Conservation (phyloP, 2,329 filamentous ascomycete genomes). For the Trichophyton schoenleinii region DNA sequence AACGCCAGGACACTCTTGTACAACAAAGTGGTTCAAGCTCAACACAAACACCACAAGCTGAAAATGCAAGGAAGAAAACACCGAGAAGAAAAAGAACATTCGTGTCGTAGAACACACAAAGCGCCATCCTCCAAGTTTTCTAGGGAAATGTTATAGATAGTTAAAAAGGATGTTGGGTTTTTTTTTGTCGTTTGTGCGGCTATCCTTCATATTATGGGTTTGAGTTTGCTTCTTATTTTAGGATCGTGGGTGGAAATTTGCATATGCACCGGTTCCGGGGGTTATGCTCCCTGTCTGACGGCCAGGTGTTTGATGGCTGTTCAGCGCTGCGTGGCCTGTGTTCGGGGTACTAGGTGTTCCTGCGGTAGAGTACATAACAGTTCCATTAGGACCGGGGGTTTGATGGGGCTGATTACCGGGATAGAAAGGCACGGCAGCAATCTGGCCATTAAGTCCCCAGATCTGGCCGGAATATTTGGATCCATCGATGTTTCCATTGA, state of each 20-base stretch:
- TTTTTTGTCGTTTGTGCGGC: neutral
- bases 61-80: constrained; percentile 2
- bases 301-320: constrained; percentile 30
- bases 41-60: neutral
- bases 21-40: neutral
- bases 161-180: neutral
- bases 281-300: constrained; percentile 51
- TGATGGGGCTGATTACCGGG: constrained; percentile 29
- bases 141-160: neutral
- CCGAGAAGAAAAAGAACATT: constrained; percentile 1
- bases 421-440: constrained; percentile 38
- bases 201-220: neutral
- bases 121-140: neutral
- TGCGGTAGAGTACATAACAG: constrained; percentile 35
- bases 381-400: constrained; percentile 44
- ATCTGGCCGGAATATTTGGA: constrained; percentile 76
- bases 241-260: constrained; percentile 1
- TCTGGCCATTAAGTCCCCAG: constrained; percentile 75
- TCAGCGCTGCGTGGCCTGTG: constrained; percentile 40
- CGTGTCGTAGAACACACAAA: neutral
- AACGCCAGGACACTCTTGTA: constrained; percentile 4
- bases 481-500: constrained; percentile 65
- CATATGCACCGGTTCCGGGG: constrained; percentile 60
- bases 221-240: neutral
- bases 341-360: constrained; percentile 58